Evolutionary conservation across 345 rosid species (phyloP).

Genomic region (Salix purpurea): DNA sequence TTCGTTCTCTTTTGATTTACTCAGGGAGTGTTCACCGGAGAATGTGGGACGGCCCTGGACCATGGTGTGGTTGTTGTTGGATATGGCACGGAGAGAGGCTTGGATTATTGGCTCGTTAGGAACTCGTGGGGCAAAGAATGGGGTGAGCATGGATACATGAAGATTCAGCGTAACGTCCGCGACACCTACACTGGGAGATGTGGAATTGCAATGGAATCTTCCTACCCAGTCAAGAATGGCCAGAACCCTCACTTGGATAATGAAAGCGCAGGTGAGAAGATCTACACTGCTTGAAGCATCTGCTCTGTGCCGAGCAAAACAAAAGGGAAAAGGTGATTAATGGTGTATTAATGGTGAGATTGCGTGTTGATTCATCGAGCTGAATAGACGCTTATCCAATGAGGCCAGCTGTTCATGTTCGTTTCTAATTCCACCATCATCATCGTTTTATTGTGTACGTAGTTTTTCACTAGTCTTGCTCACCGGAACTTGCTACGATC

Average conservation of each 20-base stretch:
- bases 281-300: conserved; percentile 44
- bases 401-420: neutral
- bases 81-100: conserved; percentile 17
- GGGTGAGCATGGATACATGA: conserved; percentile 26
- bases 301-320: neutral
- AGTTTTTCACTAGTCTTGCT: neutral
- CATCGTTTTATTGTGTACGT: conserved; percentile 13
- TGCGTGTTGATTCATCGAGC: conserved; percentile 1
- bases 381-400: neutral
- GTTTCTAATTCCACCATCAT: conserved; percentile 12
- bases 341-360: neutral
- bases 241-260: neutral
- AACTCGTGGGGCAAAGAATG: conserved; percentile 24
- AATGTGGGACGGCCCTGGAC: conserved; percentile 24
- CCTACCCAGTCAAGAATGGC: conserved; percentile 23
- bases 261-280: neutral
- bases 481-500: too few relatives aligned
- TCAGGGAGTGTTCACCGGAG: conserved; percentile 26
- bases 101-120: conserved; percentile 24
- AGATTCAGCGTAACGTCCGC: conserved; percentile 12
- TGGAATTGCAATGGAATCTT: conserved; percentile 27
- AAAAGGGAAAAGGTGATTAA: neutral
- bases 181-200: conserved; percentile 18
- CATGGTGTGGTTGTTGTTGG: conserved; percentile 24
- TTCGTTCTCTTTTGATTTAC: neutral